Evolutionary conservation across 495 filamentous ascomycete species (phyloP), one percentile per base, ranked within the genome.

Genomic region (Rostrohypoxylon terebratum): DNA sequence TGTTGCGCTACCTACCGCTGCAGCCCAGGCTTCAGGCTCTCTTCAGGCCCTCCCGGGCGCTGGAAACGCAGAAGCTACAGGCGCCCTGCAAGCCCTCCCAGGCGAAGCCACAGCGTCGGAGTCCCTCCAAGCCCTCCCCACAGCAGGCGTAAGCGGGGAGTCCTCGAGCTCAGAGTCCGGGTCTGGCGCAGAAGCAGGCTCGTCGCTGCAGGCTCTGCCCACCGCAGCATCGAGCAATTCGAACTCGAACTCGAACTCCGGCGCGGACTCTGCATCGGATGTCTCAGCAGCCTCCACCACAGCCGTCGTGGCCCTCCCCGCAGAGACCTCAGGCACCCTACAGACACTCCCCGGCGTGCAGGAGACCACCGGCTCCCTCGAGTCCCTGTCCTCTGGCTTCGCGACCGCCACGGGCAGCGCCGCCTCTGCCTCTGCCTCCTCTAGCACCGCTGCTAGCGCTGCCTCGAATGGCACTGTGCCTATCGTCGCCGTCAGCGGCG

Each of bases 351-450:
- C 72, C 14, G 59, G 67, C 9, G 45, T 18, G 50, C 66, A 64
- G 36, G 36, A 42, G 51, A 68, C 72, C 44, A 53, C 74, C 11
- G 70, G 63, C 48, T 81, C 70, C 0, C 82, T 80, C 0, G 70
- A 70, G 45, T 81, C 76, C 11, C 82, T 79, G 21, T 69, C 78
- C 1, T 82, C 68, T 1, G 82, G 74, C 0, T 77, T 77, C 31
- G 74, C 76, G 9, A 81, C 20, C 25, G 6, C 50, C 21, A 36
- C 63, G 16, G 58, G 25, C 20, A 55, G 13, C 14, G 25, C 28
- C 1, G 28, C 28, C 28, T 3, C 28, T 3, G n/a, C n/a, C n/a
- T n/a, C n/a, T n/a, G n/a, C n/a, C n/a, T n/a, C n/a, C n/a, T n/a
- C 44, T 18, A n/a, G 55, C 36, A 20, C 31, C 11, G 5, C 6